phyloP scores from a whole-genome alignment of 1,284 basidiomycete genomes.

The Microbotryum scabiosae region DNA sequence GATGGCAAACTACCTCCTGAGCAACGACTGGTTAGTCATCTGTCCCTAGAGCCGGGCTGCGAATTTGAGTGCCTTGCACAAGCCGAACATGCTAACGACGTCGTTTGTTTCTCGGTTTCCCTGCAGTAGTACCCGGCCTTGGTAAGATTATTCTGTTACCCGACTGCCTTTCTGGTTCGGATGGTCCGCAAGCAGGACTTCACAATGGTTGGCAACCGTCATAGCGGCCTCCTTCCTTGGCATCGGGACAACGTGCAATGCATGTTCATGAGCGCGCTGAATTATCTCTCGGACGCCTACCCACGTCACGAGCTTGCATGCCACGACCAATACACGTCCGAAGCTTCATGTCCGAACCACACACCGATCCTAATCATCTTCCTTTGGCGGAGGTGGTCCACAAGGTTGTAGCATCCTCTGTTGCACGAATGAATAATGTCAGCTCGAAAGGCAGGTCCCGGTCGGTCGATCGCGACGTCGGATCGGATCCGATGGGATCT shows the following conservation, averaged over 20 bases:
- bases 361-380: slow-evolving; percentile 47
- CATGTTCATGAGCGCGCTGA: slow-evolving; percentile 33
- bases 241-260: slow-evolving; percentile 27
- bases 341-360: too few species aligned
- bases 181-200: slow-evolving; percentile 34
- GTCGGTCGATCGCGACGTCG: not conserved
- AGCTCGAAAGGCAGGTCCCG: slow-evolving; percentile 2
- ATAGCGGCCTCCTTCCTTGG: slow-evolving; percentile 32
- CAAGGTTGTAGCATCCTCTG: slow-evolving; percentile 96
- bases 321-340: too few species aligned
- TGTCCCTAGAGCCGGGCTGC: too few species aligned
- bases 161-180: slow-evolving; percentile 38
- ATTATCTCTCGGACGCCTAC: slow-evolving; percentile 13
- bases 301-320: slow-evolving; percentile 7
- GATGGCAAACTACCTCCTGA: slow-evolving; percentile 32
- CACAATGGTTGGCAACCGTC: slow-evolving; percentile 37
- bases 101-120: not conserved
- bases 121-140: slow-evolving; percentile 26
- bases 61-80: too few species aligned
- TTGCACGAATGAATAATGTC: not conserved
- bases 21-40: slow-evolving; percentile 20
- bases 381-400: slow-evolving; percentile 85
- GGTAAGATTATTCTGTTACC: slow-evolving; percentile 33
- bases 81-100: too few species aligned
- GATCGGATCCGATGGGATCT: not conserved